Evolutionary conservation across 352 stramenopile species (phyloP), one percentile per base, ranked within the genome.

Genomic region (Phytophthora pistaciae): DNA sequence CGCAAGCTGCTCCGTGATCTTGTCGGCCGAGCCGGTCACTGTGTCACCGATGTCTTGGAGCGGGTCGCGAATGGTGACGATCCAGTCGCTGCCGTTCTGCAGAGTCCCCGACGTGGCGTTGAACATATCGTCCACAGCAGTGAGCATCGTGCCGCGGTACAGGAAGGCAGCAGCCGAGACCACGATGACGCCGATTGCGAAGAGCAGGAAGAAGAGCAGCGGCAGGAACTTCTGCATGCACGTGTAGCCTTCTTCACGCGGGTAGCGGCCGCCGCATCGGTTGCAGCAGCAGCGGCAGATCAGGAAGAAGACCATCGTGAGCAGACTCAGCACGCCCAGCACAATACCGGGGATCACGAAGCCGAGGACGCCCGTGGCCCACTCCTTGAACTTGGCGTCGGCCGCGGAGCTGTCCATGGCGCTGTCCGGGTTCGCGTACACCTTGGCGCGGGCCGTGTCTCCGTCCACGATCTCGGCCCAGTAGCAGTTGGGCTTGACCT

Each of bases 271-370:
- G 14, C 86, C 83, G 42, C 86, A 93, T 36, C 76, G 74, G 71
- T 92, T 92, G 83, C 86, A 93, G 72, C 86, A 92, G 74, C 83
- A 93, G 52, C 86, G 86, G 29, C 83, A 92, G n/a, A 91, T 74
- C 20, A 92, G 44, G 63, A 92, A 93, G 55, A 93, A 83, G 7
- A 93, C 59, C 73, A 92, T 88, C 29, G 81, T 91, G 38, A 93
- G 65, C 25, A 93, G 11, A 65, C 81, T 91, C 25, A 93, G 62
- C 18, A 88, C 80, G 1, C 65, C 67, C 42, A 93, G 64, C 11
- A 91, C 80, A 13, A 91, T 80, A 5, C 83, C 82, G 0, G 86
- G 84, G 13, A 90, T 81, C 21, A 86, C 66, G 33, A 91, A 91
- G 23, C 83, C 78, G 48, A 80, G 64, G 31, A 93, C 64, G 1